Percentiles rank a stretch among this genome's conserved stretches.
phyloP scores from a whole-genome alignment of 1,139 yeast species.

The Zygoascus hellenicus region DNA sequence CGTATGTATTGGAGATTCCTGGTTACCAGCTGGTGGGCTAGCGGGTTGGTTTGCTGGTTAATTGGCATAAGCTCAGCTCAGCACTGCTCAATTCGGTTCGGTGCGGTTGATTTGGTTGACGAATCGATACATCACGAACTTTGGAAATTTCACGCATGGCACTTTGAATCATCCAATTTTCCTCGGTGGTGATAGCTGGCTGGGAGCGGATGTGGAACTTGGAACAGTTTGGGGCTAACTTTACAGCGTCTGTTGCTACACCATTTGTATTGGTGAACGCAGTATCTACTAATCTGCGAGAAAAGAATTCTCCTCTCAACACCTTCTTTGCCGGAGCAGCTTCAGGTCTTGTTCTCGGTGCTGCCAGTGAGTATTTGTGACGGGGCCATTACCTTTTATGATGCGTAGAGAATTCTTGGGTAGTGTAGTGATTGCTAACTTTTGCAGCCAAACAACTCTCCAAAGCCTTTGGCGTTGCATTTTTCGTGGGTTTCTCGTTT shows the following conservation, averaged over 20 bases:
- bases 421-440: slow-evolving; percentile 1
- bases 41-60: background rate
- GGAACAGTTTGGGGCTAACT: slow-evolving; percentile 10
- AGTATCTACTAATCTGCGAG: slow-evolving; percentile 40
- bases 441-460: slow-evolving; percentile 23
- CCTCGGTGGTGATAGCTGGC: background rate
- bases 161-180: background rate
- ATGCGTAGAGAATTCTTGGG: too few relatives aligned
- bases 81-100: background rate
- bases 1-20: slow-evolving; percentile 11
- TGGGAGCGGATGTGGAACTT: background rate
- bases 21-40: slow-evolving; percentile 14
- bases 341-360: slow-evolving; percentile 44
- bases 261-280: slow-evolving; percentile 32
- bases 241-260: slow-evolving; percentile 34
- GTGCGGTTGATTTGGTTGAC: background rate
- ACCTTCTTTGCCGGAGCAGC: slow-evolving; percentile 47
- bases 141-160: background rate
- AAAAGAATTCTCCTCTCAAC: slow-evolving; percentile 41
- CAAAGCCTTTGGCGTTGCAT: slow-evolving; percentile 42
- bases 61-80: background rate
- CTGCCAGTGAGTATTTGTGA: slow-evolving; percentile 24
- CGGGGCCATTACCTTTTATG: too few relatives aligned
- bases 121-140: background rate
- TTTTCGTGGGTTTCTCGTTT: slow-evolving; percentile 34